Evolutionary conservation across 2,329 filamentous ascomycete species (phyloP).

Genomic region (Delphinella strobiligena): DNA sequence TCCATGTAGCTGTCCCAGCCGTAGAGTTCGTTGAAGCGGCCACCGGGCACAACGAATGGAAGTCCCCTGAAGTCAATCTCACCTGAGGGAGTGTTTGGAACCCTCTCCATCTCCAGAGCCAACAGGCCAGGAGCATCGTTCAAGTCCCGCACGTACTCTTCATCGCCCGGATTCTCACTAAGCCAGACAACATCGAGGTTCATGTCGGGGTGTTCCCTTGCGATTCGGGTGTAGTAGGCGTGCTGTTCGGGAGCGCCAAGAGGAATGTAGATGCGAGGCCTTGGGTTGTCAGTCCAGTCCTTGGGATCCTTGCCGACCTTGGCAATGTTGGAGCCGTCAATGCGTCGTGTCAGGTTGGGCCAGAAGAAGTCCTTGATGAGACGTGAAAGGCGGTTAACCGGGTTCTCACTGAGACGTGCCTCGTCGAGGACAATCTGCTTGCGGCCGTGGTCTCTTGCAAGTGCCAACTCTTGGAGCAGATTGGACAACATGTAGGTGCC

Average conservation of each 20-base stretch:
- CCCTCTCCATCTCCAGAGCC: constrained; percentile 71
- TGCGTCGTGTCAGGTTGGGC: constrained; percentile 77
- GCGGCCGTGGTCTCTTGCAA: constrained; percentile 82
- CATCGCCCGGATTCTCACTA: constrained; percentile 49
- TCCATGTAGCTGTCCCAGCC: constrained; percentile 99
- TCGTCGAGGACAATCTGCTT: constrained; percentile 88
- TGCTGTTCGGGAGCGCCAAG: constrained; percentile 73
- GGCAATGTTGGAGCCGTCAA: constrained; percentile 80
- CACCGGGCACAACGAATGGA: constrained; percentile 94
- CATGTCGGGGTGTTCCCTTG: constrained; percentile 67
- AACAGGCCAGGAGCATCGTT: constrained; percentile 81
- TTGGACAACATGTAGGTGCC: constrained; percentile 98
- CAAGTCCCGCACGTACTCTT: constrained; percentile 65
- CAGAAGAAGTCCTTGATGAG: constrained; percentile 87
- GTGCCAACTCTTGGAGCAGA: constrained; percentile 81
- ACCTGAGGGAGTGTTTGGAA: constrained; percentile 51
- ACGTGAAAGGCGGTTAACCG: constrained; percentile 74
- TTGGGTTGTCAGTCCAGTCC: constrained; percentile 84
- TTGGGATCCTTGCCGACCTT: constrained; percentile 82
- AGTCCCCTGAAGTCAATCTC: constrained; percentile 63
- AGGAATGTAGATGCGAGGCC: constrained; percentile 86
- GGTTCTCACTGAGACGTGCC: constrained; percentile 85
- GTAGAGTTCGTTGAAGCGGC: constrained; percentile 95
- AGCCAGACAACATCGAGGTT: constrained; percentile 77
- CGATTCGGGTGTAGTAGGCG: constrained; percentile 77